Percentiles rank a stretch among this genome's conserved stretches.
Conservation (phyloP, 495 filamentous ascomycete species). For the Mytilinidion resinicola region DNA sequence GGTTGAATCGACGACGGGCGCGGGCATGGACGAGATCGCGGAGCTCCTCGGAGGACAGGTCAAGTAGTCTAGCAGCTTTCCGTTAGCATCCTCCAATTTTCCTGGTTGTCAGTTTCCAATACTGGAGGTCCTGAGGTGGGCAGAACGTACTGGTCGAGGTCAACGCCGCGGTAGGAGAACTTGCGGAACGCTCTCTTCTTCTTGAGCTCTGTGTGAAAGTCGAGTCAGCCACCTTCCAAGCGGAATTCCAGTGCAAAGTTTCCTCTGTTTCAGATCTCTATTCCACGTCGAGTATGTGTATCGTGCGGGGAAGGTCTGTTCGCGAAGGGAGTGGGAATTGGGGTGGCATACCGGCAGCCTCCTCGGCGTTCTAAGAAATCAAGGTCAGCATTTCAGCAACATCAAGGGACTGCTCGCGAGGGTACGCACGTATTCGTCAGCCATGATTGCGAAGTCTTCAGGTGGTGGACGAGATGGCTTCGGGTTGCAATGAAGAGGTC, state of each 20-base stretch:
- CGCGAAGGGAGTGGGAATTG: neutral
- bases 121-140: slow-evolving; percentile 23
- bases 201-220: slow-evolving; percentile 69
- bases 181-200: slow-evolving; percentile 99
- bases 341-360: slow-evolving; percentile 69
- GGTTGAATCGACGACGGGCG: slow-evolving; percentile 97
- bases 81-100: neutral
- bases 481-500: slow-evolving; percentile 14
- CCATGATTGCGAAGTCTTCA: slow-evolving; percentile 65
- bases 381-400: slow-evolving; percentile 37
- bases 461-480: slow-evolving; percentile 19
- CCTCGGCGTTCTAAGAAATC: slow-evolving; percentile 71
- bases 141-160: slow-evolving; percentile 87
- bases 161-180: slow-evolving; percentile 98
- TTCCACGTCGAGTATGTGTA: too few relatives aligned
- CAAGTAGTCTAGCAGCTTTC: slow-evolving; percentile 66
- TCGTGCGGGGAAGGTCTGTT: too few relatives aligned
- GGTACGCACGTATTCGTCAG: slow-evolving; percentile 80
- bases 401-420: slow-evolving; percentile 7
- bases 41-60: slow-evolving; percentile 96
- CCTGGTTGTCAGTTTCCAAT: neutral
- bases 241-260: slow-evolving; percentile 5
- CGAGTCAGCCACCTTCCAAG: slow-evolving; percentile 40
- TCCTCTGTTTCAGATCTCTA: neutral
- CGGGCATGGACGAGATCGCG: slow-evolving; percentile 98